Conservation (phyloP, 2,329 filamentous ascomycete species). For the Apiospora hydei region DNA sequence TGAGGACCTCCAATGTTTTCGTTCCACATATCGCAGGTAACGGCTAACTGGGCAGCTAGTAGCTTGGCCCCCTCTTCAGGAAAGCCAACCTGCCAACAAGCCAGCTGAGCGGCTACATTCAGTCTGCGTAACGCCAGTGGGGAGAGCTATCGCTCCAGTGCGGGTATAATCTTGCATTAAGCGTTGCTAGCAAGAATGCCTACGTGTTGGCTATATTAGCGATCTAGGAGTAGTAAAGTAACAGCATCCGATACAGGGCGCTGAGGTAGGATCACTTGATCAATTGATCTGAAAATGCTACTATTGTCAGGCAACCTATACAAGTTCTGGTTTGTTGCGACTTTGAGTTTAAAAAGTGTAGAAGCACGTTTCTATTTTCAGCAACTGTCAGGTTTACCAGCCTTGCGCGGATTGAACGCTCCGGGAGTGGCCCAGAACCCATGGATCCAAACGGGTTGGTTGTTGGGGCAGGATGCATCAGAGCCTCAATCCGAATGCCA, state of each 20-base stretch:
- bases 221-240: neutral
- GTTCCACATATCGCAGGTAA: neutral
- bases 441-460: neutral
- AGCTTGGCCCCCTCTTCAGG: neutral
- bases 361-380: neutral
- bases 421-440: neutral
- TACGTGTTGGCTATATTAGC: neutral
- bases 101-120: neutral
- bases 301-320: neutral
- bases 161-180: neutral
- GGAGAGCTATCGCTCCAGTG: neutral
- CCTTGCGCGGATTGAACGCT: neutral
- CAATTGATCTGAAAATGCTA: neutral
- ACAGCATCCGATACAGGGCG: neutral
- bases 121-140: neutral
- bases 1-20: neutral
- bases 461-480: neutral
- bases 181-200: neutral
- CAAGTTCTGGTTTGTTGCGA: neutral
- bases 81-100: neutral
- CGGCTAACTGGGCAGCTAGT: neutral
- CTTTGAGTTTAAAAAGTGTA: neutral
- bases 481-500: neutral
- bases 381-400: neutral
- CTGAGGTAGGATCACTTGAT: neutral